These are phyloP conservation scores for Diplodia sapinea DNA, from an alignment of 2,329 filamentous ascomycete species.

Conservation along the genomic window DNA sequence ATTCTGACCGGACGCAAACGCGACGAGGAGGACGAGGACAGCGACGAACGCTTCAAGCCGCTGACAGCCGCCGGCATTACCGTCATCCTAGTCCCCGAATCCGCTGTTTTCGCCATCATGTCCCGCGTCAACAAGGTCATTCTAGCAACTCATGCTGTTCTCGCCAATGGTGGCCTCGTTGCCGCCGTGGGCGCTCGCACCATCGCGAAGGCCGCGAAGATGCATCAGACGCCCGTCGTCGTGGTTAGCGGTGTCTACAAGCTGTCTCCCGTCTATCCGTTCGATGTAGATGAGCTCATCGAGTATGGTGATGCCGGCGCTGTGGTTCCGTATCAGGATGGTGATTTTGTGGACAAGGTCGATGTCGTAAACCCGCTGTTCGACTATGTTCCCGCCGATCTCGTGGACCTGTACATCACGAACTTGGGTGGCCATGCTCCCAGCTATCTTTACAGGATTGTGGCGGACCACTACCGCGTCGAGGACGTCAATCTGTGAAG, in stretches of 20 bases:
- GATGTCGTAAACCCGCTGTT: slow-evolving; percentile 80
- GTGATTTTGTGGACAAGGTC: slow-evolving; percentile 76
- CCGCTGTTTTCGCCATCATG: slow-evolving; percentile 91
- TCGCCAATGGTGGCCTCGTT: slow-evolving; percentile 85
- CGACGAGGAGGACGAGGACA: slow-evolving; percentile 55
- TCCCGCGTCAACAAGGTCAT: slow-evolving; percentile 95
- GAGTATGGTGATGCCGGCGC: slow-evolving; percentile 84
- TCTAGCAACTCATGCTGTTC: slow-evolving; percentile 82
- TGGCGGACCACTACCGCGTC: slow-evolving; percentile 70
- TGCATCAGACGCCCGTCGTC: slow-evolving; percentile 82
- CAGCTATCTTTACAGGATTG: slow-evolving; percentile 74
- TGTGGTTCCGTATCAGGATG: slow-evolving; percentile 79
- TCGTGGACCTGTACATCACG: slow-evolving; percentile 82
- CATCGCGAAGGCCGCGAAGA: slow-evolving; percentile 83
- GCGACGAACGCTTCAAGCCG: slow-evolving; percentile 71
- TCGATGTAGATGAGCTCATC: slow-evolving; percentile 79
- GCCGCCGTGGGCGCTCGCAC: slow-evolving; percentile 82
- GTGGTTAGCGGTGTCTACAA: slow-evolving; percentile 93
- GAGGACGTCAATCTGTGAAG: slow-evolving; percentile 13
- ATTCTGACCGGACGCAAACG: slow-evolving; percentile 61
- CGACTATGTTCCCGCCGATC: slow-evolving; percentile 79
- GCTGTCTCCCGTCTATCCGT: slow-evolving; percentile 86
- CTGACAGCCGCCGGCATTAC: slow-evolving; percentile 78
- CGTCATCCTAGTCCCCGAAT: slow-evolving; percentile 83
- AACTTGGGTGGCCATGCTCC: slow-evolving; percentile 77